Percentiles rank a stretch among this genome's conserved stretches.
phyloP scores from a whole-genome alignment of 805 yeast genomes.

The Grigorovia yakushimaensis region DNA sequence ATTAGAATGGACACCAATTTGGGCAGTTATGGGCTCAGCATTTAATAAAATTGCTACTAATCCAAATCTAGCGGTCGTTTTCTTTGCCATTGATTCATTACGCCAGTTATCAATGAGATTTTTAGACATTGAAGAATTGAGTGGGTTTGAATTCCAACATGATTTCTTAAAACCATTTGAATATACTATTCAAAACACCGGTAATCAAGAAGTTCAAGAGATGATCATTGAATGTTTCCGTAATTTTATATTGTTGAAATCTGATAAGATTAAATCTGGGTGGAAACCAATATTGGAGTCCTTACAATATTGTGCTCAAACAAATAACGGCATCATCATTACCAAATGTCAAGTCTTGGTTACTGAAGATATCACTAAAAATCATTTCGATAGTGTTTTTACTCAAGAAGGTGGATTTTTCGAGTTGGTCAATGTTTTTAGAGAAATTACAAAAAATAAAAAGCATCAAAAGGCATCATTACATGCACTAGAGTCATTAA shows the following conservation, averaged over 20 bases:
- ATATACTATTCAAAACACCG: conserved; percentile 60
- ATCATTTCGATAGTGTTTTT: conserved; percentile 52
- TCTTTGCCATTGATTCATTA: conserved; percentile 88
- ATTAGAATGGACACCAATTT: conserved; percentile 90
- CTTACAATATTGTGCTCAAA: conserved; percentile 60
- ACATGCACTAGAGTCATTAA: conserved; percentile 68
- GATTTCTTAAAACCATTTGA: conserved; percentile 90
- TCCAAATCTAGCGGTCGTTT: conserved; percentile 62
- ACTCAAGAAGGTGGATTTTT: conserved; percentile 55
- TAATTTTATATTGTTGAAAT: conserved; percentile 72
- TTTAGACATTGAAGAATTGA: conserved; percentile 83
- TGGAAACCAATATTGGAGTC: conserved; percentile 86
- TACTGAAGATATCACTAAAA: conserved; percentile 45
- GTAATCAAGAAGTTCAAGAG: conserved; percentile 62
- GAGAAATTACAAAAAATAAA: conserved; percentile 76
- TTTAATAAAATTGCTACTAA: conserved; percentile 82
- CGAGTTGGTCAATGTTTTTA: conserved; percentile 63
- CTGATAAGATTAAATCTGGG: conserved; percentile 74
- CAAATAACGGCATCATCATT: conserved; percentile 47
- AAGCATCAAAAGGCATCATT: conserved; percentile 71
- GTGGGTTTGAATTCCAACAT: conserved; percentile 91
- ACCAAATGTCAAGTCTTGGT: conserved; percentile 54
- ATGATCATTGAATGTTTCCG: conserved; percentile 85
- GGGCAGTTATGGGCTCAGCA: conserved; percentile 88
- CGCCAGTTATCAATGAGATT: conserved; percentile 89